A percentile compares a stretch with the other conserved stretches of the same genome.
Evolutionary conservation across 306 rosid species (phyloP).

Genomic region (Rosa lucieae): DNA sequence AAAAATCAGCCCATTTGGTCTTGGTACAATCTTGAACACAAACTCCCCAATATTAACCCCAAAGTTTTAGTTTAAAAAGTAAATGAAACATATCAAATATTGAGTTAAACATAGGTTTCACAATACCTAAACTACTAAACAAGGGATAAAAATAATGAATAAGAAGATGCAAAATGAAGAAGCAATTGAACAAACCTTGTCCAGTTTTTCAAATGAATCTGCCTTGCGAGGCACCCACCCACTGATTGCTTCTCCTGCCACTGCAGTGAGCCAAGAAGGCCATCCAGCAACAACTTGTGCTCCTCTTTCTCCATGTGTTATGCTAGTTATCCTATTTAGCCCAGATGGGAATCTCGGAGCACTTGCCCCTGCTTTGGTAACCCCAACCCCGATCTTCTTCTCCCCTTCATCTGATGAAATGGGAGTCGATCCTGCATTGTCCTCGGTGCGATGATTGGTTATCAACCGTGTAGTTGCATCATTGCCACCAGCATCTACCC

Average conservation of each 20-base stretch:
- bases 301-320: slow-evolving; percentile 60
- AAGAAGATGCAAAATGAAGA: background rate
- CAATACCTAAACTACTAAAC: background rate
- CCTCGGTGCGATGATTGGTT: slow-evolving; percentile 27
- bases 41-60: no score
- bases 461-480: slow-evolving; percentile 47
- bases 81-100: no score
- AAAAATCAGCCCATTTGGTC: background rate
- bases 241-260: slow-evolving; percentile 79
- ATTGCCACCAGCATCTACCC: slow-evolving; percentile 30
- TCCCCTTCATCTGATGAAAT: slow-evolving; percentile 39
- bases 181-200: slow-evolving; percentile 48
- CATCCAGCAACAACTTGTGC: slow-evolving; percentile 76
- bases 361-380: background rate
- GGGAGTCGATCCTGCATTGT: slow-evolving; percentile 3
- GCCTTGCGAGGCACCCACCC: slow-evolving; percentile 90
- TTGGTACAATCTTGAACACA: no score
- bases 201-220: slow-evolving; percentile 74
- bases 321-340: slow-evolving; percentile 26
- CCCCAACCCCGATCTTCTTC: background rate
- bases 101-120: no score
- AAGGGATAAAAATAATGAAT: slow-evolving; percentile 4
- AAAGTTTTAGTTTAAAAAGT: no score
- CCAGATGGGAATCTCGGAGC: no score
- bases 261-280: slow-evolving; percentile 88